A percentile compares a stretch with the other conserved stretches of the same genome.
phyloP scores from a whole-genome alignment of 2,329 filamentous ascomycete species.

The Teratosphaeria zuluensis region DNA sequence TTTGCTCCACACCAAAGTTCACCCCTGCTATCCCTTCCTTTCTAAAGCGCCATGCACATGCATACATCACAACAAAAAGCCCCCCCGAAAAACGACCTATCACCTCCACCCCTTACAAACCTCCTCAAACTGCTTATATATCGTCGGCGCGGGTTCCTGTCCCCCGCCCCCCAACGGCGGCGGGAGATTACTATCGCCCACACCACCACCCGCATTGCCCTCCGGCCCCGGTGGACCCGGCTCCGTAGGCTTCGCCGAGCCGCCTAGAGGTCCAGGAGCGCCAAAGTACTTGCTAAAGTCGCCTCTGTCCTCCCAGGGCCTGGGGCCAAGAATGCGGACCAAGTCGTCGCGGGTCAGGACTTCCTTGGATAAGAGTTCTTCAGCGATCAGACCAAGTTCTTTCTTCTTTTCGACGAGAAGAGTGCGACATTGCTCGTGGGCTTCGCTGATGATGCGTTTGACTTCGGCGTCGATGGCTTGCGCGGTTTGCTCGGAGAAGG shows the following conservation, averaged over 20 bases:
- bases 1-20: background rate
- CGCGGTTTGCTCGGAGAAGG: slow-evolving; percentile 89
- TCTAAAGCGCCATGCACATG: background rate
- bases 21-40: background rate
- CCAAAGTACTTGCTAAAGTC: slow-evolving; percentile 93
- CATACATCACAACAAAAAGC: background rate
- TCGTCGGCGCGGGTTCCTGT: slow-evolving; percentile 18
- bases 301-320: slow-evolving; percentile 74
- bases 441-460: slow-evolving; percentile 79
- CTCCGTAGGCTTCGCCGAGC: slow-evolving; percentile 2
- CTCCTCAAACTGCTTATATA: slow-evolving; percentile 18
- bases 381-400: slow-evolving; percentile 80
- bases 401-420: slow-evolving; percentile 77
- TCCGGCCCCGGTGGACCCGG: slow-evolving; percentile 4
- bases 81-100: no score
- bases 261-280: slow-evolving; percentile 14
- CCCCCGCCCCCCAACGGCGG: slow-evolving; percentile 11
- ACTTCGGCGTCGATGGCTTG: slow-evolving; percentile 89
- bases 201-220: slow-evolving; percentile 1
- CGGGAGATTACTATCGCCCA: slow-evolving; percentile 8
- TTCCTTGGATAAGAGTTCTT: slow-evolving; percentile 88
- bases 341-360: slow-evolving; percentile 86
- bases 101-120: slow-evolving; percentile 7
- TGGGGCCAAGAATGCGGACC: slow-evolving; percentile 72
- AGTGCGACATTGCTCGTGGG: slow-evolving; percentile 81